These are phyloP conservation scores for Suillus tomentosus DNA, from an alignment of 768 basidiomycete species.

Conservation along the genomic window DNA sequence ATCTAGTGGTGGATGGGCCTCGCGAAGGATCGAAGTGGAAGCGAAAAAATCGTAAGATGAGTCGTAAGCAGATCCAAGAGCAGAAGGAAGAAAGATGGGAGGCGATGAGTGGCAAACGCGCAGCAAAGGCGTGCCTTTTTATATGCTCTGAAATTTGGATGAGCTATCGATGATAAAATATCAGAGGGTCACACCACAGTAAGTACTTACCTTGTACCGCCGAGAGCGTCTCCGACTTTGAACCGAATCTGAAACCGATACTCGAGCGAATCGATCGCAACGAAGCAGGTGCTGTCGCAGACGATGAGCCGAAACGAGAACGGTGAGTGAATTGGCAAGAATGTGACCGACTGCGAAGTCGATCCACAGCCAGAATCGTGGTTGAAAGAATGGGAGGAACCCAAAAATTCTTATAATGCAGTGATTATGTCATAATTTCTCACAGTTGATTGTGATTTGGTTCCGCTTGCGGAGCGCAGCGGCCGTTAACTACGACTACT, in stretches of 20 bases:
- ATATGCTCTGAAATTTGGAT: slow-evolving; percentile 32
- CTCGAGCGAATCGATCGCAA: slow-evolving; percentile 37
- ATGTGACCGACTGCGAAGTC: slow-evolving; percentile 48
- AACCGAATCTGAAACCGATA: slow-evolving; percentile 30
- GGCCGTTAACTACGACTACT: no score
- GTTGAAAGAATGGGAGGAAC: slow-evolving; percentile 27
- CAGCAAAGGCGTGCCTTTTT: slow-evolving; percentile 95
- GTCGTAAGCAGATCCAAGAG: slow-evolving; percentile 57
- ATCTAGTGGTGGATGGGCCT: slow-evolving; percentile 46
- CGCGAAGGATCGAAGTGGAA: slow-evolving; percentile 41
- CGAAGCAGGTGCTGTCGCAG: slow-evolving; percentile 46
- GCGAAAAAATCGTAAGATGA: slow-evolving; percentile 59
- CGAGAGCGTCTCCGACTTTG: slow-evolving; percentile 16
- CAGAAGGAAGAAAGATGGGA: slow-evolving; percentile 34
- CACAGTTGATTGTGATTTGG: slow-evolving; percentile 20
- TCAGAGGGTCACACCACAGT: slow-evolving; percentile 1
- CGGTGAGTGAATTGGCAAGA: slow-evolving; percentile 35
- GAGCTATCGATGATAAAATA: slow-evolving; percentile 24
- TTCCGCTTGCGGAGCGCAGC: slow-evolving; percentile 10
- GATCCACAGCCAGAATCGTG: slow-evolving; percentile 45
- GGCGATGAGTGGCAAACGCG: slow-evolving; percentile 69
- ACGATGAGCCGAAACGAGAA: slow-evolving; percentile 35
- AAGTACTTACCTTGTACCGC: slow-evolving; percentile 22
- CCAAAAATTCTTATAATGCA: slow-evolving; percentile 30
- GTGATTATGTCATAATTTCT: slow-evolving; percentile 29